phyloP scores from a whole-genome alignment of 164 flowering plant species.

The Santalum album region DNA sequence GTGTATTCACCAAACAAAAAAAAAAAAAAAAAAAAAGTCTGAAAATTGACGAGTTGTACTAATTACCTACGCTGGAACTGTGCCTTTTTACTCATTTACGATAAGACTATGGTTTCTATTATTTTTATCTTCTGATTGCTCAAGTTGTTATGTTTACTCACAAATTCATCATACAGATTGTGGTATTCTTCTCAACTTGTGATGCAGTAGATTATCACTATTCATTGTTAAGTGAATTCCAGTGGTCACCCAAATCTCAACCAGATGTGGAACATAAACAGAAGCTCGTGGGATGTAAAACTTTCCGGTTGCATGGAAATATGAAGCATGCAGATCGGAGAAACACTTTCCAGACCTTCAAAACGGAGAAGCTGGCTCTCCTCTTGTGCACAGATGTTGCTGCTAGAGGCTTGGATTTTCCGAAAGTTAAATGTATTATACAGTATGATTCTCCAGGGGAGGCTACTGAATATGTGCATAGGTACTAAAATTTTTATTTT shows the following conservation, averaged over 20 bases:
- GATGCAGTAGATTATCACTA: conserved; percentile 91
- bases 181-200: conserved; percentile 92
- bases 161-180: conserved; percentile 44
- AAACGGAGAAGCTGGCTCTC: conserved; percentile 65
- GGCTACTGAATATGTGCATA: conserved; percentile 92
- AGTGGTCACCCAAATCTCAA: conserved; percentile 33
- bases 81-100: too few relatives aligned
- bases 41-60: too few relatives aligned
- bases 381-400: conserved; percentile 87
- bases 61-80: too few relatives aligned
- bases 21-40: too few relatives aligned
- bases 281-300: conserved; percentile 50
- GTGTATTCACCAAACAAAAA: too few relatives aligned
- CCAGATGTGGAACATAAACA: conserved; percentile 26
- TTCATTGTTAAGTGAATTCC: conserved; percentile 54
- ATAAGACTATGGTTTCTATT: too few relatives aligned
- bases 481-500: conserved; percentile 27
- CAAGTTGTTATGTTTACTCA: not conserved
- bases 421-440: conserved; percentile 73
- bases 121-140: not conserved
- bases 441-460: conserved; percentile 99
- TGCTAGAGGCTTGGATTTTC: conserved; percentile 95
- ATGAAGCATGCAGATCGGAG: conserved; percentile 82
- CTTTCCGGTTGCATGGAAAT: conserved; percentile 75
- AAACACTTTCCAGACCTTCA: conserved; percentile 59